Evolutionary conservation across 1,284 basidiomycete genomes (phyloP).

Genomic region (Melampsora larici-populina): DNA sequence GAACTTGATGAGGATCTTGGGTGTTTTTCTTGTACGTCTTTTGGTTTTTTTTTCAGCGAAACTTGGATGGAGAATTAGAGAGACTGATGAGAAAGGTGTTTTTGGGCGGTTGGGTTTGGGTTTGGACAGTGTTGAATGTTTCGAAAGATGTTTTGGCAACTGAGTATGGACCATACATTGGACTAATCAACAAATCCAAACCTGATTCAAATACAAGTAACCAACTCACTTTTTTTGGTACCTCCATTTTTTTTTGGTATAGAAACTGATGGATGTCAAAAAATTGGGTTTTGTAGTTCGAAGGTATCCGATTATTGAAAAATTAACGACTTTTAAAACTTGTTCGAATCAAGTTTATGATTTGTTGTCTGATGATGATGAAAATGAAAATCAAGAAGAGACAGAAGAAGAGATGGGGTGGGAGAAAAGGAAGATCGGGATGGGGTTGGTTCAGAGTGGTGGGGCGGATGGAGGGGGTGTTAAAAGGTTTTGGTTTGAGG

Average conservation of each 20-base stretch:
- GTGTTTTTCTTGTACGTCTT: background rate
- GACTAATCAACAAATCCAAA: background rate
- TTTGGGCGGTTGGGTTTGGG: too few relatives aligned
- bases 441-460: background rate
- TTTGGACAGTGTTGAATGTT: background rate
- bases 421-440: background rate
- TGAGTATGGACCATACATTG: background rate
- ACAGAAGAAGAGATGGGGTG: background rate
- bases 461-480: too few relatives aligned
- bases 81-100: too few relatives aligned
- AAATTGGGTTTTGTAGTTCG: background rate
- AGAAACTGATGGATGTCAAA: too few relatives aligned
- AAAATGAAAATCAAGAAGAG: background rate
- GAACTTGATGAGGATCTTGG: background rate
- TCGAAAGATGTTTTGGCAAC: background rate
- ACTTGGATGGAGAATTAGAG: too few relatives aligned
- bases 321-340: background rate
- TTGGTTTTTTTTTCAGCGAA: too few relatives aligned
- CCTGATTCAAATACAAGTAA: background rate
- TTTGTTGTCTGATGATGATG: background rate
- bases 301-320: background rate
- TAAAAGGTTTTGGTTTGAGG: slow-evolving; percentile 15
- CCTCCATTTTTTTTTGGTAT: too few relatives aligned
- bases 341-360: background rate
- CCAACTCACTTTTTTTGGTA: too few relatives aligned